These are phyloP conservation scores for Umbelopsis sp. DNA, from an alignment of 192 early-diverging fungal species.

Conservation along the genomic window DNA sequence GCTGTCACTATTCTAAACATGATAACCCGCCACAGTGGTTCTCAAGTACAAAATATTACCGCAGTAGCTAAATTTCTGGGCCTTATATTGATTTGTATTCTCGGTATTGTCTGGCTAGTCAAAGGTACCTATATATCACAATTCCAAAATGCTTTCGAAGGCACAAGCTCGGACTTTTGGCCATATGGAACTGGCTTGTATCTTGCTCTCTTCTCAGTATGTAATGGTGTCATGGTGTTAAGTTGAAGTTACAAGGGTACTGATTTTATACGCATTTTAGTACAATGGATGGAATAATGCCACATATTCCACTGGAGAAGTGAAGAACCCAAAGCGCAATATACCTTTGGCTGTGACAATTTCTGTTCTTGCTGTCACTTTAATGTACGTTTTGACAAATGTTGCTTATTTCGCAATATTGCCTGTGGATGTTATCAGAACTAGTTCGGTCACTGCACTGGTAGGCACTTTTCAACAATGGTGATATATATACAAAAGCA, in stretches of 20 bases:
- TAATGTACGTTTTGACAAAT: conserved; percentile 24
- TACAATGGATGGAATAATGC: conserved; percentile 52
- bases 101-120: conserved; percentile 36
- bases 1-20: conserved; percentile 38
- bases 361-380: conserved; percentile 38
- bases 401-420: not conserved
- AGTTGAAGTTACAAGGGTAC: not conserved
- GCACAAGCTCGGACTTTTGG: conserved; percentile 33
- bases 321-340: conserved; percentile 38
- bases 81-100: conserved; percentile 37
- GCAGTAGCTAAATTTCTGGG: conserved; percentile 40
- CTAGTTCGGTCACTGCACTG: conserved; percentile 6
- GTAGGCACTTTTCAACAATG: not conserved
- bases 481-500: not conserved
- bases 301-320: conserved; percentile 40
- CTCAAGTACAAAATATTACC: conserved; percentile 38
- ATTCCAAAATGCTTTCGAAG: conserved; percentile 32
- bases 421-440: not conserved
- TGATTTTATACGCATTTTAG: not conserved
- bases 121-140: conserved; percentile 38
- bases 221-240: not conserved
- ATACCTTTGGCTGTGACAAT: conserved; percentile 40
- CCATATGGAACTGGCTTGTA: conserved; percentile 43
- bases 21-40: conserved; percentile 35
- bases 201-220: conserved; percentile 45